Evolutionary conservation across 768 basidiomycete genomes (phyloP).

Genomic region (Dendrothele bispora): DNA sequence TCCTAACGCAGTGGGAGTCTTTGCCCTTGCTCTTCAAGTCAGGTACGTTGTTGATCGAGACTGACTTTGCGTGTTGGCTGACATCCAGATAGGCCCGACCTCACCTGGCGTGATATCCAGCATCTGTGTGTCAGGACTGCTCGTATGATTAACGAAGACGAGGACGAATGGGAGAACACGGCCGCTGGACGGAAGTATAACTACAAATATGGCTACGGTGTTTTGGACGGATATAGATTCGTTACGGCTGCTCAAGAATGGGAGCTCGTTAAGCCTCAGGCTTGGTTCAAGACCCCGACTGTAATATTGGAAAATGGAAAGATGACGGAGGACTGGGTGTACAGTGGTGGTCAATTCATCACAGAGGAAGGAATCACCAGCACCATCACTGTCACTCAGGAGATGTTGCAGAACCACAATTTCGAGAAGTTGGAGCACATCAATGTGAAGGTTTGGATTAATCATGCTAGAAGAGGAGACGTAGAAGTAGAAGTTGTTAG

Average conservation of each 20-base stretch:
- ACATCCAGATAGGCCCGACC: constrained; percentile 71
- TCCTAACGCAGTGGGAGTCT: constrained; percentile 92
- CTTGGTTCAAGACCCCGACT: constrained; percentile 80
- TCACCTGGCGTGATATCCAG: constrained; percentile 96
- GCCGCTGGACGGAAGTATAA: constrained; percentile 60
- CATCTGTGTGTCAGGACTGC: constrained; percentile 82
- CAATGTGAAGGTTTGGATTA: constrained; percentile 90
- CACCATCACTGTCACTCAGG: constrained; percentile 62
- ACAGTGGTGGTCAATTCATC: constrained; percentile 69
- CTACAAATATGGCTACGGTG: constrained; percentile 97
- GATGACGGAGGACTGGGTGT: constrained; percentile 52
- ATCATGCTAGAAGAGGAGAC: constrained; percentile 82
- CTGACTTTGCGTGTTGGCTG: neutral
- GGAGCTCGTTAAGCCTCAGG: constrained; percentile 90
- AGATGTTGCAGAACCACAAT: constrained; percentile 70
- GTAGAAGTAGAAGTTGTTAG: constrained; percentile 88
- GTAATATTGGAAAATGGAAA: constrained; percentile 46
- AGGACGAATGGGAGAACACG: constrained; percentile 92
- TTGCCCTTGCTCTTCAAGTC: constrained; percentile 85
- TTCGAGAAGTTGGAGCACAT: constrained; percentile 86
- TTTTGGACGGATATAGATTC: constrained; percentile 78
- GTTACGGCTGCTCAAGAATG: constrained; percentile 81
- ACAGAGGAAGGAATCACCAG: constrained; percentile 61
- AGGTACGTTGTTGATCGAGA: neutral
- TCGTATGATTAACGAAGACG: constrained; percentile 77